These are phyloP conservation scores for Isabelozyma heimii DNA, from an alignment of 805 yeast genomes.

Conservation along the genomic window DNA sequence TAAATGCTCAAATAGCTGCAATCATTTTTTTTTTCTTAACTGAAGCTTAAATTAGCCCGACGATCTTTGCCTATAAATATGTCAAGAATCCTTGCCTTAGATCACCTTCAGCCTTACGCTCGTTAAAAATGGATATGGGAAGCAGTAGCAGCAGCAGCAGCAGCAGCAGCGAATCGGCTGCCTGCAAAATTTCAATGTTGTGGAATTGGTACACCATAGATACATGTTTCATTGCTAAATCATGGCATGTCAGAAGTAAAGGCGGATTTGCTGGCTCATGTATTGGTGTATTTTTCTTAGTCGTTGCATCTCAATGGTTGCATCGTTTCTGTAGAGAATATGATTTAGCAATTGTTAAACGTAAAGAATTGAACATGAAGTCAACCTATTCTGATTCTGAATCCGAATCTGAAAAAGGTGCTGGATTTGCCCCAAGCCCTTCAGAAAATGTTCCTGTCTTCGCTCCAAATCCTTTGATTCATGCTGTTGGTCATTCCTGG, in stretches of 20 bases:
- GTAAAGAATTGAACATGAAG: neutral
- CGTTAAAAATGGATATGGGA: constrained; percentile 11
- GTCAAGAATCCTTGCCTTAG: neutral
- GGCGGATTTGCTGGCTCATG: constrained; percentile 75
- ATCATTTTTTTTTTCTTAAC: neutral
- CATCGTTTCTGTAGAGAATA: constrained; percentile 54
- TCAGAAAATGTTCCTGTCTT: neutral
- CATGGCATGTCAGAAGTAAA: constrained; percentile 60
- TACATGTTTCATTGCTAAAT: constrained; percentile 57
- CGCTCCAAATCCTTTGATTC: constrained; percentile 14
- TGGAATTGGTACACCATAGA: constrained; percentile 77
- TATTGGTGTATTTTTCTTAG: constrained; percentile 62
- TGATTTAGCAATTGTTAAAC: constrained; percentile 32
- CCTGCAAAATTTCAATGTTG: constrained; percentile 48
- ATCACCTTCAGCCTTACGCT: neutral
- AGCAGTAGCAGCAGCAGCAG: constrained; percentile 1
- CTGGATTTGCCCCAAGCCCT: neutral
- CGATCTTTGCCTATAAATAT: too few relatives aligned
- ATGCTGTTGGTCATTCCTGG: constrained; percentile 35
- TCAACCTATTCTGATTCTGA: neutral
- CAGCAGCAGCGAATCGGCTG: neutral
- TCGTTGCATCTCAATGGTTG: constrained; percentile 55
- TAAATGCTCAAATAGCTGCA: neutral
- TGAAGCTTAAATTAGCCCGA: neutral
- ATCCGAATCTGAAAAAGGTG: neutral